Conservation (phyloP, 1,284 basidiomycete species). For the Tetrapyrgos nigripes region DNA sequence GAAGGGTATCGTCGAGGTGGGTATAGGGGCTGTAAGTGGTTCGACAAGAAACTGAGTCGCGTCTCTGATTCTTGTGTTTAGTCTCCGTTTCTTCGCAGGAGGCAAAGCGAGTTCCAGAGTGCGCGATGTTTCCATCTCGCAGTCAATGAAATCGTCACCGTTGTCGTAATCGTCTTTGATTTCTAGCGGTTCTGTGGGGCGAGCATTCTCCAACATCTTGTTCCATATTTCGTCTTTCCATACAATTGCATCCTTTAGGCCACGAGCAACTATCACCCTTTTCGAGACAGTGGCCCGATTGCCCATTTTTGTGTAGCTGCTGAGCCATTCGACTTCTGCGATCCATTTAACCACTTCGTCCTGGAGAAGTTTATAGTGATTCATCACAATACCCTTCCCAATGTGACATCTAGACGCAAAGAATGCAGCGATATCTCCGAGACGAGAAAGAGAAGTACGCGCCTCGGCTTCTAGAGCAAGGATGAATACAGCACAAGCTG, state of each 20-base stretch:
- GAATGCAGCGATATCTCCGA: constrained; percentile 58
- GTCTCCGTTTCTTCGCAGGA: constrained; percentile 49
- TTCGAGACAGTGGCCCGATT: constrained; percentile 64
- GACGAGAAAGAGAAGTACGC: constrained; percentile 57
- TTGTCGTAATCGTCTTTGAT: constrained; percentile 37
- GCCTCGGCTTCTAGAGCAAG: constrained; percentile 73
- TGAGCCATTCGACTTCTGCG: constrained; percentile 74
- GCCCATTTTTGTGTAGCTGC: constrained; percentile 48
- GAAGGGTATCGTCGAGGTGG: constrained; percentile 20
- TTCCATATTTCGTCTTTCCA: constrained; percentile 67
- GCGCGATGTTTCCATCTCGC: constrained; percentile 8
- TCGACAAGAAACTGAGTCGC: constrained; percentile 63
- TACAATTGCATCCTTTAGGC: constrained; percentile 69
- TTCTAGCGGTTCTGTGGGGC: constrained; percentile 46
- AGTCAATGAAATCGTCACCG: constrained; percentile 22
- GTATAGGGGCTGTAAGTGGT: constrained; percentile 45
- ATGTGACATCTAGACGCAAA: constrained; percentile 59
- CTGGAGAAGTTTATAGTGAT: constrained; percentile 69
- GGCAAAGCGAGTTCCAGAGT: constrained; percentile 16
- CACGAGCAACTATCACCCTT: constrained; percentile 64
- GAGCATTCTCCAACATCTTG: constrained; percentile 42
- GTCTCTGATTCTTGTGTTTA: constrained; percentile 46
- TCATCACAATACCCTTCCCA: constrained; percentile 61
- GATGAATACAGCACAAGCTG: constrained; percentile 73
- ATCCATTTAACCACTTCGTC: constrained; percentile 65